Percentiles rank a stretch among this genome's conserved stretches.
Evolutionary conservation across 1,139 yeast species (phyloP).

Genomic region (Blastobotrys malaysiensis): DNA sequence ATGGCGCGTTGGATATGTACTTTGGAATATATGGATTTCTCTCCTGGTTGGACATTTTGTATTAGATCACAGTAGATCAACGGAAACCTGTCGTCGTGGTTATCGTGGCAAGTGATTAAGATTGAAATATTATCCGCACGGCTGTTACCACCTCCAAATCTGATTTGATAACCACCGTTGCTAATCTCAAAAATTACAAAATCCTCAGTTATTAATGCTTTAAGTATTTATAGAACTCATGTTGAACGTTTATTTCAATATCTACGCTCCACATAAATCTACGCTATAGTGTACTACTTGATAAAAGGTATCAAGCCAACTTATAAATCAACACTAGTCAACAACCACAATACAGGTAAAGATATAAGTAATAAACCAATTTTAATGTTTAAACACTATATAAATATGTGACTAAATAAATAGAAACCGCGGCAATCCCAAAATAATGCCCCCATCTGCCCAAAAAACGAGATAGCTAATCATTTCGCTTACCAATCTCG

Average conservation of each 20-base stretch:
- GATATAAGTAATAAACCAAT: background rate
- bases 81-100: background rate
- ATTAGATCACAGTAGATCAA: background rate
- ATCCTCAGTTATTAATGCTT: too few species aligned
- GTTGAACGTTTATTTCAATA: too few species aligned
- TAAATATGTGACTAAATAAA: background rate
- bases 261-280: too few species aligned
- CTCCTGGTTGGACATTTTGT: background rate
- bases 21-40: constrained; percentile 40
- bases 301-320: too few species aligned
- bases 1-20: constrained; percentile 47
- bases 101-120: background rate
- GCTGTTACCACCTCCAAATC: background rate
- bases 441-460: background rate
- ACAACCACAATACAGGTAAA: too few species aligned
- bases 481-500: constrained; percentile 43
- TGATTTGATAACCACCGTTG: too few species aligned
- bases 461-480: background rate
- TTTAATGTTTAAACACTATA: background rate
- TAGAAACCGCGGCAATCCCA: background rate
- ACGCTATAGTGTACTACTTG: too few species aligned
- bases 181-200: too few species aligned
- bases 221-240: too few species aligned
- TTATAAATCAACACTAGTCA: too few species aligned
- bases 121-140: background rate